Evolutionary conservation across 257 asterid species (phyloP), one percentile per base, ranked within the genome.

Genomic region (Leptodermis oblonga): DNA sequence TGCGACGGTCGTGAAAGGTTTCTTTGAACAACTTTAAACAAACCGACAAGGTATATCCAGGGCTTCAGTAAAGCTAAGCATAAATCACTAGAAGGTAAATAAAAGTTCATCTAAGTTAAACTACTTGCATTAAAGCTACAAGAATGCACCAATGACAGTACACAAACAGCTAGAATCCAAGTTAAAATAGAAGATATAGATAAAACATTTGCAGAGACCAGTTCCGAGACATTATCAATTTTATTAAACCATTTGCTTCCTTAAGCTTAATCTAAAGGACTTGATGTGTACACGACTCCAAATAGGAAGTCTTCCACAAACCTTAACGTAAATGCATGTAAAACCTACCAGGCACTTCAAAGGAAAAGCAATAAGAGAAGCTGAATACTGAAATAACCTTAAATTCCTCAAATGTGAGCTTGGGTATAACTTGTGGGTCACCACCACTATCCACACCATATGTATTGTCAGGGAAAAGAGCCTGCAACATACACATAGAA

Each of bases 401-500:
- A 85, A 94, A 94, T 69, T 94, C 96, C 79, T 84, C 95, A 79
- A 83, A 94, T 53, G 90, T 87, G 31, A 94, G 95, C 74, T 88
- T 89, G 30, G 97, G 97, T 81, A 94, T 94, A 54, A 78, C 97
- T 85, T 80, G 88, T 31, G 99, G 99, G 72, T 94, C 97, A 62
- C 99, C 99, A 23, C 99, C 99, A 82, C 99, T 94, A 75, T 94
- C 99, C 65, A 94, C 99, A 28, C 99, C 97, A 76, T 94, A 94
- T 41, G 99, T 79, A 78, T 91, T 94, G 76, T 94, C 90, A 12
- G 97, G 99, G 65, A 74, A 90, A 76, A 94, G 95, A 62, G 97
- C 96, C 97, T 94, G 91, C 79, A 78, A 49, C 54, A 58, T 49
- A n/a, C 61, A 73, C 33, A 74, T 49, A 9, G 28, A 31, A 67